A percentile compares a stretch with the other conserved stretches of the same genome.
phyloP scores from a whole-genome alignment of 257 asterid genomes.

The Apocynum venetum region DNA sequence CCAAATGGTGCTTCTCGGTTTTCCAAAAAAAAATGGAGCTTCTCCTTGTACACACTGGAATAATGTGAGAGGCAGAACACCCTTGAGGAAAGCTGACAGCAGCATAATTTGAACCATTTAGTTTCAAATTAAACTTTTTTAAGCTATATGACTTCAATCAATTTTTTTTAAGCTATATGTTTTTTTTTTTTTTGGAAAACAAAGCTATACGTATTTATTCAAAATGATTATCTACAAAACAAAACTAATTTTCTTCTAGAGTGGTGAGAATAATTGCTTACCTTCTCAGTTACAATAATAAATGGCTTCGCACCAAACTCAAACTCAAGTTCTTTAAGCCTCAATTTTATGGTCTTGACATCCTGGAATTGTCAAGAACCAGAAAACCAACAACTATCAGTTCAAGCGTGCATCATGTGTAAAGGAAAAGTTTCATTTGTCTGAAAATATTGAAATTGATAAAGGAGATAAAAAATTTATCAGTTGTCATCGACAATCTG shows the following conservation, averaged over 20 bases:
- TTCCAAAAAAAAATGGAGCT: no score
- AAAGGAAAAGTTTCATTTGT: not conserved
- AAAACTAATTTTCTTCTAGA: not conserved
- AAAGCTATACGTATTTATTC: not conserved
- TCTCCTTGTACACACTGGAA: not conserved
- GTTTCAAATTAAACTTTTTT: not conserved
- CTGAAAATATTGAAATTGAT: not conserved
- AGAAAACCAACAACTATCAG: conserved; percentile 10
- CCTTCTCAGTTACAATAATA: conserved; percentile 85
- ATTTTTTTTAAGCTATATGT: not conserved
- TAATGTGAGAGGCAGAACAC: no score
- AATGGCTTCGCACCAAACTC: conserved; percentile 49
- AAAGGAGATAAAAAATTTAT: not conserved
- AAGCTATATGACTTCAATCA: not conserved
- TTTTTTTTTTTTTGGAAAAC: not conserved
- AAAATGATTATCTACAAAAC: not conserved
- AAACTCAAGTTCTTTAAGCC: conserved; percentile 57
- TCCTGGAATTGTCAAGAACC: conserved; percentile 46
- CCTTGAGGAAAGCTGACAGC: not conserved
- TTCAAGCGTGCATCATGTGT: not conserved
- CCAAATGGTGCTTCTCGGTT: not conserved
- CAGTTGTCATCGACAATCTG: not conserved
- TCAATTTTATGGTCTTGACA: conserved; percentile 41
- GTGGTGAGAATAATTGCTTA: conserved; percentile 16
- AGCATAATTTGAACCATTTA: not conserved